Base-by-base conservation (phyloP, 768 basidiomycete genomes). In the Neoboletus magnificus region DNA sequence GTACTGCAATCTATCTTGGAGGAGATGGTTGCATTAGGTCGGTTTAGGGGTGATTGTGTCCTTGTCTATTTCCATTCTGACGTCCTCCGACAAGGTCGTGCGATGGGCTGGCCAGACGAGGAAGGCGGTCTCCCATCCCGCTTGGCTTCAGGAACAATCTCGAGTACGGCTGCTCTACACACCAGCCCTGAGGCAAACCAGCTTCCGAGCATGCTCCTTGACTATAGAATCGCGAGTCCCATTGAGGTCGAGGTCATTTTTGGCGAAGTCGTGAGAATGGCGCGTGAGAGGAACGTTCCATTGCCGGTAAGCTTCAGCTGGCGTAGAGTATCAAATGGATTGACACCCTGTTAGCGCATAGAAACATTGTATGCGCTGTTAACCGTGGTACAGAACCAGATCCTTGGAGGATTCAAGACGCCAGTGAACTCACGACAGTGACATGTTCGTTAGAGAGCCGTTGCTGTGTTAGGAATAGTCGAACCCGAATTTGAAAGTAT, bases 221-320 rank as follows among this genome's bases (percentile, higher is more conserved):
- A 87, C 63, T 60, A 64, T 46, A 54, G 62, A 62, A 76, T 72
- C 46, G 79, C 77, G 3, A 74, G 73, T 50, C 84, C 86, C 37
- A 79, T 86, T 56, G 86, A 88, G 70, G 79, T 87, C 1, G 86
- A 87, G 64, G 83, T 79, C 13, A 83, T 87, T 40, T 55, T 87
- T 5, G 86, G 87, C 0, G 79, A 84, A 56, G 78, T 85, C 1
- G 50, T 61, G 5, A 52, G 53, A 18, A 55, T 66, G 52, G 46
- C 44, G 9, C 58, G 62, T 29, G 52, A 66, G 49, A 61, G 29
- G 44, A 54, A 43, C 16, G 58, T 67, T 23, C 47, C 56, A 1
- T 27, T 63, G 37, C 64, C 55, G 13, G 62, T 64, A 20, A 48
- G 58, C 15, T 44, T 48, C 15, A 5, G 15, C 22, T 35, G 18